These are phyloP conservation scores for Hsuehochloa calcarea DNA, from an alignment of 176 grass and related monocot species.

Conservation along the genomic window DNA sequence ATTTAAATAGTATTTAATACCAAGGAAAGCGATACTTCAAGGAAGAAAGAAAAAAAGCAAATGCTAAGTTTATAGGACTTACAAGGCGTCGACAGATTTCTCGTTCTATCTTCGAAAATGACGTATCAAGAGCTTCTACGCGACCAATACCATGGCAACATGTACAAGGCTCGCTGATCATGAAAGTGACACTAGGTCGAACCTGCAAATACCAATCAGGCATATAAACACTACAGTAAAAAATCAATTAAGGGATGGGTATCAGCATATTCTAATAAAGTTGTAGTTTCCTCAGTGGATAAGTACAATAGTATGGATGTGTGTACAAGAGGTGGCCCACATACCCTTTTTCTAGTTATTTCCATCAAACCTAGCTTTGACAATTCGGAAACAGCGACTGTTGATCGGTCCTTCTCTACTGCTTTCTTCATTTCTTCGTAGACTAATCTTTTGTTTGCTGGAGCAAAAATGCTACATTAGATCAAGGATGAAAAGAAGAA, in stretches of 20 bases:
- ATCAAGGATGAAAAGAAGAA: constrained; percentile 8
- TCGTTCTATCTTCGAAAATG: constrained; percentile 81
- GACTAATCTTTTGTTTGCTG: constrained; percentile 81
- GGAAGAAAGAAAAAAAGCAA: constrained; percentile 3
- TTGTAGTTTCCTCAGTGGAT: neutral
- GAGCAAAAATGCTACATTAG: constrained; percentile 34
- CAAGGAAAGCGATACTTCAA: constrained; percentile 8
- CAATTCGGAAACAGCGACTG: constrained; percentile 79
- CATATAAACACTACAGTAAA: constrained; percentile 15
- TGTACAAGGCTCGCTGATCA: constrained; percentile 89
- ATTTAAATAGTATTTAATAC: neutral
- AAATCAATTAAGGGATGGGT: constrained; percentile 10
- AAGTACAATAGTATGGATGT: neutral
- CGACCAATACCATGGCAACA: constrained; percentile 84
- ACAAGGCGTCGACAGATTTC: constrained; percentile 85
- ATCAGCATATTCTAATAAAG: constrained; percentile 2
- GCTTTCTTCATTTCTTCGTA: constrained; percentile 92
- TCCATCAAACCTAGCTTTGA: constrained; percentile 95
- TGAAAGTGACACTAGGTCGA: constrained; percentile 91
- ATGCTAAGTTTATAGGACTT: constrained; percentile 32
- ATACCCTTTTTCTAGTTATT: constrained; percentile 96
- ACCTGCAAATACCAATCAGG: constrained; percentile 56
- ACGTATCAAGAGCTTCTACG: constrained; percentile 88
- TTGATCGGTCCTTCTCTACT: constrained; percentile 83
- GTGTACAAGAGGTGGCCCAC: neutral